Evolutionary conservation across 2,329 filamentous ascomycete genomes (phyloP).

Genomic region (Plenodomus tracheiphilus): DNA sequence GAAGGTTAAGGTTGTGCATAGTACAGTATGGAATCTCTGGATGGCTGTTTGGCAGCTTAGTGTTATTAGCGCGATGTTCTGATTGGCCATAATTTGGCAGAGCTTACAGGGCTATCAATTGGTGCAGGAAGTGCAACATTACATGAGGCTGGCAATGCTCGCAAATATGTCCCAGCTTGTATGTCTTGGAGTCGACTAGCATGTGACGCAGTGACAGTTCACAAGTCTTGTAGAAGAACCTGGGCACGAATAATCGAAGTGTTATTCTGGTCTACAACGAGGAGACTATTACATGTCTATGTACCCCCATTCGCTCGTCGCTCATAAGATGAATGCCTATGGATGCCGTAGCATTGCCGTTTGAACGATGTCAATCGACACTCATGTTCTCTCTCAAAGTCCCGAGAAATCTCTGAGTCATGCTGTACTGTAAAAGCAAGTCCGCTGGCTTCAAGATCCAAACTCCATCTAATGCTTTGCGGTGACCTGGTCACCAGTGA

Average conservation of each 20-base stretch:
- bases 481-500: slow-evolving; percentile 65
- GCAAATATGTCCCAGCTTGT: too few species aligned
- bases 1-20: too few species aligned
- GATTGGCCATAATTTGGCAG: too few species aligned
- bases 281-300: background rate
- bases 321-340: background rate
- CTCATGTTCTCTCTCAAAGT: background rate
- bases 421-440: slow-evolving; percentile 4
- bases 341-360: background rate
- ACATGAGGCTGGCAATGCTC: too few species aligned
- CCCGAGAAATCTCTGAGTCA: slow-evolving; percentile 2
- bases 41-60: too few species aligned
- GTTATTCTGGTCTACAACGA: background rate
- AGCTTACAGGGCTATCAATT: too few species aligned
- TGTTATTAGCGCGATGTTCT: too few species aligned
- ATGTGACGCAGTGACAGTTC: too few species aligned
- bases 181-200: too few species aligned
- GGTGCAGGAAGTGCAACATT: too few species aligned
- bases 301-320: background rate
- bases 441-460: slow-evolving; percentile 8
- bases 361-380: background rate
- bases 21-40: too few species aligned
- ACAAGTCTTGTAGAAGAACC: too few species aligned
- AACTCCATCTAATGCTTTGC: slow-evolving; percentile 62
- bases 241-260: background rate